phyloP scores from a whole-genome alignment of 345 rosid genomes.

The Psidium guajava region DNA sequence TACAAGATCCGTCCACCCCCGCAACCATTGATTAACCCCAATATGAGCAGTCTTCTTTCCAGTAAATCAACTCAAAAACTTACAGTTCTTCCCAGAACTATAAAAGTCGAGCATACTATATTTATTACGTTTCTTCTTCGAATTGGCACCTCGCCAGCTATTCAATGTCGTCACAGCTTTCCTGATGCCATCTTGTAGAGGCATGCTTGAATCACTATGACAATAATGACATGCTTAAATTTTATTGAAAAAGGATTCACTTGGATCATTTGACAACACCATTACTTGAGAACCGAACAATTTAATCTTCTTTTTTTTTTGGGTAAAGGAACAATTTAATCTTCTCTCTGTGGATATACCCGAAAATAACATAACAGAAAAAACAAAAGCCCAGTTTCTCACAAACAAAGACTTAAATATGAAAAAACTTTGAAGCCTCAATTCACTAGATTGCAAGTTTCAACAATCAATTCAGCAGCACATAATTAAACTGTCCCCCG shows the following conservation, averaged over 20 bases:
- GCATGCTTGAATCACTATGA: background rate
- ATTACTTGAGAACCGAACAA: background rate
- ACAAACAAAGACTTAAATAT: background rate
- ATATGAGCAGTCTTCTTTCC: background rate
- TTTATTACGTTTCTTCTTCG: background rate
- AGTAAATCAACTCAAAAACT: background rate
- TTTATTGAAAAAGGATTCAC: background rate
- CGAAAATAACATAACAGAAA: background rate
- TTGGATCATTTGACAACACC: background rate
- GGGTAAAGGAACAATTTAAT: background rate
- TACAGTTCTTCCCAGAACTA: background rate
- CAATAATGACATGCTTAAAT: background rate
- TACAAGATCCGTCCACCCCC: background rate
- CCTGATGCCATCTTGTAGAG: background rate
- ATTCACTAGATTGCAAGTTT: background rate
- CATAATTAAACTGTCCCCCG: background rate
- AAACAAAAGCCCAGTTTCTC: background rate
- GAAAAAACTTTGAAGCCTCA: background rate
- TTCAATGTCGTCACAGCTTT: background rate
- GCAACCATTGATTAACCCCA: background rate
- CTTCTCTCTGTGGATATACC: background rate
- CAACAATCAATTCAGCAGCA: background rate
- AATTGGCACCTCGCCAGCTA: background rate
- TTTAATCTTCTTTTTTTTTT: background rate
- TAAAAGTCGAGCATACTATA: background rate